Conservation (phyloP, 192 early-diverging fungal genomes). For the Podila minutissima region DNA sequence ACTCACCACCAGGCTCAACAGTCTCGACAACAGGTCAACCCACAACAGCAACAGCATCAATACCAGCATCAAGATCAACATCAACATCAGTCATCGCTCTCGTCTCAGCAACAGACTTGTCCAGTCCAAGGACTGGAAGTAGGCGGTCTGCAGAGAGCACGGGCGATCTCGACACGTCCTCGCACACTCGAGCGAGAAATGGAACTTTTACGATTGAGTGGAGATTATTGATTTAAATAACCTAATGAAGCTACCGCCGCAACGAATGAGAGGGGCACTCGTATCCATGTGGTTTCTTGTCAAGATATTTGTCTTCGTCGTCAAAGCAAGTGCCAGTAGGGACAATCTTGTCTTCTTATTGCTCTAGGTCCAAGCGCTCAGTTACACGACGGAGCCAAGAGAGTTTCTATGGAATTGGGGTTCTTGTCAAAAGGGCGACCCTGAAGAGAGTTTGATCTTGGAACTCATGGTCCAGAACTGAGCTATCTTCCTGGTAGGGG, state of each 20-base stretch:
- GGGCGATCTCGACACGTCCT: neutral
- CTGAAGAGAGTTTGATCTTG: conserved; percentile 28
- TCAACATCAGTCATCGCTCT: neutral
- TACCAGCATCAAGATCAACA: neutral
- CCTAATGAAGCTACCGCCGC: conserved; percentile 19
- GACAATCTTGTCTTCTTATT: conserved; percentile 65
- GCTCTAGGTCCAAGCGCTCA: too few species aligned
- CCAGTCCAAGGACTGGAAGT: neutral
- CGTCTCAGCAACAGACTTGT: neutral
- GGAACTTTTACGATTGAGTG: conserved; percentile 25
- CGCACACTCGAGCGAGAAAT: conserved; percentile 24
- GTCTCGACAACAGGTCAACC: conserved; percentile 1
- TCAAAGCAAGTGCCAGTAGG: conserved; percentile 75
- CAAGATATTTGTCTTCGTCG: conserved; percentile 80
- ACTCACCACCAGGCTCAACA: neutral
- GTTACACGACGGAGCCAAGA: neutral
- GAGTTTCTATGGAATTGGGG: neutral
- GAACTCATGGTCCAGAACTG: conserved; percentile 32
- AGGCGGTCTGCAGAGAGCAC: neutral
- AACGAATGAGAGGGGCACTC: conserved; percentile 54
- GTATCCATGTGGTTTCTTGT: conserved; percentile 79
- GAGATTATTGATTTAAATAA: conserved; percentile 5
- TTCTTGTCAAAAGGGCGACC: conserved; percentile 20
- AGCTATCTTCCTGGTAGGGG: conserved; percentile 3
- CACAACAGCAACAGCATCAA: conserved; percentile 12